Evolutionary conservation across 129 eudicot genomes (phyloP).

Genomic region (Gnaphalium uliginosum): DNA sequence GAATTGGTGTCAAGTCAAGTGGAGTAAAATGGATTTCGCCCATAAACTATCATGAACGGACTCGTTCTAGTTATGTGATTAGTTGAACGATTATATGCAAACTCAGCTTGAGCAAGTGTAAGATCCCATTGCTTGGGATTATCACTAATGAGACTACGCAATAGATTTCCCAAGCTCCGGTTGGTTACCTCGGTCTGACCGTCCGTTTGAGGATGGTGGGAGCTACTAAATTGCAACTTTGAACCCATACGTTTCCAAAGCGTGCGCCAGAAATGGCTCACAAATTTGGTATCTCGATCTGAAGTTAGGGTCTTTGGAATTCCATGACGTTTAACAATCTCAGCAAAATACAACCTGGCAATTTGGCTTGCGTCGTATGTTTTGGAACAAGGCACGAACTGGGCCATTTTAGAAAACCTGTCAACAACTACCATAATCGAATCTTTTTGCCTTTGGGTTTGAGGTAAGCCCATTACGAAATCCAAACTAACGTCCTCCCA

Average conservation of each 20-base stretch:
- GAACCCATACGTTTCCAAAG: background rate
- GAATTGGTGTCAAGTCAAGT: background rate
- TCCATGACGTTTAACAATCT: background rate
- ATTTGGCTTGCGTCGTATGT: background rate
- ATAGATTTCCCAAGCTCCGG: background rate
- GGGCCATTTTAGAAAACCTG: background rate
- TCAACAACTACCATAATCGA: background rate
- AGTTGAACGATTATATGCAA: background rate
- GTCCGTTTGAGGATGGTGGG: too few species aligned
- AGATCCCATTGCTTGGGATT: background rate
- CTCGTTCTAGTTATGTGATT: background rate
- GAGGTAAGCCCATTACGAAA: background rate
- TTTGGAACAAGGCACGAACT: background rate
- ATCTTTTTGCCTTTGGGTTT: background rate
- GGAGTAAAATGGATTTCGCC: background rate
- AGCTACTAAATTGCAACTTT: too few species aligned
- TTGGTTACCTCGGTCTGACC: background rate
- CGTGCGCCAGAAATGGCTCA: background rate
- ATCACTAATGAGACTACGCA: background rate
- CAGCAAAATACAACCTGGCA: background rate
- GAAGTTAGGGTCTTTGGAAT: background rate
- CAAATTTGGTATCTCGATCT: background rate
- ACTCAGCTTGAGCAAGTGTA: background rate
- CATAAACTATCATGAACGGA: background rate
- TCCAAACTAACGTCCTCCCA: slow-evolving; percentile 1